Conservation (phyloP, 345 rosid species). For the rapeseed (Brassica napus) region DNA sequence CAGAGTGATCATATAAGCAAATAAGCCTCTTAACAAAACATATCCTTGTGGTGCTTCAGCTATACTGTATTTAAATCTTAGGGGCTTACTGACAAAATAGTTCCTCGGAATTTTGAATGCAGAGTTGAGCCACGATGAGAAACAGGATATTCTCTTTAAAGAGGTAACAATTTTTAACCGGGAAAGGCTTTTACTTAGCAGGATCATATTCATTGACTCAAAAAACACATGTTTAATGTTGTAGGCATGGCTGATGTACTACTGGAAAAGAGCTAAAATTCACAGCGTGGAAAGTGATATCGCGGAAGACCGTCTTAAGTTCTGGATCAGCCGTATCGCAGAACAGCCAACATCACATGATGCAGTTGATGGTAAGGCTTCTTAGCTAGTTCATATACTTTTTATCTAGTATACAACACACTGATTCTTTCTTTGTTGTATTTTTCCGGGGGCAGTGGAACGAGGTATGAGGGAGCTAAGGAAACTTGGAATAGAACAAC, state of each 20-base stretch:
- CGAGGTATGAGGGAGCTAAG: constrained; percentile 75
- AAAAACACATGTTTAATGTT: constrained; percentile 2
- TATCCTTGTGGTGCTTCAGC: constrained; percentile 7
- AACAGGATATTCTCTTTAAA: constrained; percentile 86
- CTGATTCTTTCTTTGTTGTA: constrained; percentile 1
- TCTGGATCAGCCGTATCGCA: constrained; percentile 64
- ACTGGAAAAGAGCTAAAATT: neutral
- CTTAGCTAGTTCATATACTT: neutral
- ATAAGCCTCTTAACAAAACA: constrained; percentile 8
- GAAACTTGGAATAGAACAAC: constrained; percentile 87
- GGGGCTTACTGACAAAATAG: constrained; percentile 3
- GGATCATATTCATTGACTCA: neutral
- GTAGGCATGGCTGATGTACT: constrained; percentile 79
- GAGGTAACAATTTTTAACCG: constrained; percentile 47
- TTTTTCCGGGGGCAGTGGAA: constrained; percentile 51
- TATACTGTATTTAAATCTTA: neutral
- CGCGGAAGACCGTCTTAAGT: constrained; percentile 34
- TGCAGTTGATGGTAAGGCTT: neutral
- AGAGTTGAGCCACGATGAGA: constrained; percentile 75
- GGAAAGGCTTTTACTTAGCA: neutral
- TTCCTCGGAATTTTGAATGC: constrained; percentile 39
- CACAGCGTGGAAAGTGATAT: neutral
- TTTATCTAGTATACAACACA: neutral
- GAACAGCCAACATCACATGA: constrained; percentile 44
- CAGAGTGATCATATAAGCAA: constrained; percentile 2